These are phyloP conservation scores for Chlamydomonas applanata DNA, from an alignment of 139 green algal species.

Conservation along the genomic window DNA sequence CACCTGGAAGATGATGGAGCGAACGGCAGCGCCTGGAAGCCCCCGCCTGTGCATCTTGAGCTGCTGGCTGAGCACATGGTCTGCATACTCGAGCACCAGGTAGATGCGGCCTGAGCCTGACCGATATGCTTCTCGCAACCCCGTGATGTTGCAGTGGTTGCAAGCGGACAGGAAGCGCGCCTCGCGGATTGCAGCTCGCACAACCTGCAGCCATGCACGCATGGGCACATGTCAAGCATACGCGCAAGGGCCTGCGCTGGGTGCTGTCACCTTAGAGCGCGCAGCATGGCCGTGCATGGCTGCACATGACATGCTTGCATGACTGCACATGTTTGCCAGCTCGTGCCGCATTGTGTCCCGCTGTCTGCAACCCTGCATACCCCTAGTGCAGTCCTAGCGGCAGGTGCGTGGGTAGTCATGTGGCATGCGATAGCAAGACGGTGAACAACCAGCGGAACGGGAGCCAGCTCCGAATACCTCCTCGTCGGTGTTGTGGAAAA, in stretches of 20 bases:
- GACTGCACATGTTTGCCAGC: no score
- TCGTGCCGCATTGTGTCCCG: no score
- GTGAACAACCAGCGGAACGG: no score
- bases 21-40: not conserved
- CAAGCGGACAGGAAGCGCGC: conserved; percentile 2
- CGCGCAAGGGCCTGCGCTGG: no score
- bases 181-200: not conserved
- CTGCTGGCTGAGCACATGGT: conserved; percentile 7
- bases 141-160: conserved; percentile 14
- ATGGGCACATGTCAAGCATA: no score
- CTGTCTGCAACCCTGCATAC: no score
- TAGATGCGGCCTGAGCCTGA: conserved; percentile 6
- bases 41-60: not conserved
- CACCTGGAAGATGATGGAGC: conserved; percentile 18
- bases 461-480: not conserved
- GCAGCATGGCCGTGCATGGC: no score
- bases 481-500: not conserved
- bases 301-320: no score
- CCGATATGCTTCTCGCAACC: not conserved
- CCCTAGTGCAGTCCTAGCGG: no score
- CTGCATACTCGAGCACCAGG: conserved; percentile 7
- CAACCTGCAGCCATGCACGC: not conserved
- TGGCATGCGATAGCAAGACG: no score
- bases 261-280: no score
- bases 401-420: no score